phyloP scores from a whole-genome alignment of 371 early-diverging fungal genomes.

The Amoeboaphelidium protococcarum region DNA sequence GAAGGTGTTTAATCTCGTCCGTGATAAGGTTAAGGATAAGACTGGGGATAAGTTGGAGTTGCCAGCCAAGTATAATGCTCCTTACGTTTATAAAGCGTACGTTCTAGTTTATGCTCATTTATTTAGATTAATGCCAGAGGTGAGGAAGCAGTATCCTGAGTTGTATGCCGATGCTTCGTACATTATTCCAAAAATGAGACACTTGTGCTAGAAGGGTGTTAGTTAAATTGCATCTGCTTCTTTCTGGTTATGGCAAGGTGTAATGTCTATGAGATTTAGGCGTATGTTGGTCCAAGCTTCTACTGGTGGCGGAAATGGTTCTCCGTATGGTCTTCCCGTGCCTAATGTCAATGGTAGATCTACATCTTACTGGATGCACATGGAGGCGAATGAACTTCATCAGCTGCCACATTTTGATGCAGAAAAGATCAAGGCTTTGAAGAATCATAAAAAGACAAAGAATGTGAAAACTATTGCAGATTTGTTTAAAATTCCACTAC shows the following conservation, averaged over 20 bases:
- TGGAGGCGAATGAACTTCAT: neutral
- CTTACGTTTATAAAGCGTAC: conserved; percentile 34
- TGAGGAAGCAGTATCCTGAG: conserved; percentile 23
- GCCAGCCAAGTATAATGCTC: conserved; percentile 14
- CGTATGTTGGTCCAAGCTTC: conserved; percentile 53
- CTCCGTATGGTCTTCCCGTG: too few species aligned
- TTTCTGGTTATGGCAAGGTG: conserved; percentile 35
- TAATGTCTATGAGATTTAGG: conserved; percentile 31
- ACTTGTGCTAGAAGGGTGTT: conserved; percentile 40
- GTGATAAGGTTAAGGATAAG: conserved; percentile 23
- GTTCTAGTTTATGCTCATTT: conserved; percentile 63
- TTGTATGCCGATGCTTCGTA: conserved; percentile 26
- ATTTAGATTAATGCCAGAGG: too few species aligned
- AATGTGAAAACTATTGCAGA: conserved; percentile 31
- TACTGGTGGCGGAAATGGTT: too few species aligned
- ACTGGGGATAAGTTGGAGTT: conserved; percentile 24
- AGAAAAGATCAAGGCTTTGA: conserved; percentile 12
- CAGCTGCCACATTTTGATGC: conserved; percentile 41
- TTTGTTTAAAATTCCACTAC: conserved; percentile 26
- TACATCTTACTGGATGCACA: neutral
- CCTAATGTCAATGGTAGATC: too few species aligned
- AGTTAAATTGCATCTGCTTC: conserved; percentile 62
- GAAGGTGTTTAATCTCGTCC: conserved; percentile 20
- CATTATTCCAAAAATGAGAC: conserved; percentile 4
- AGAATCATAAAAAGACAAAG: conserved; percentile 11